Percentiles rank a stretch among this genome's conserved stretches.
Evolutionary conservation across 176 grass and related monocot species (phyloP).

Genomic region (Oryza punctata): DNA sequence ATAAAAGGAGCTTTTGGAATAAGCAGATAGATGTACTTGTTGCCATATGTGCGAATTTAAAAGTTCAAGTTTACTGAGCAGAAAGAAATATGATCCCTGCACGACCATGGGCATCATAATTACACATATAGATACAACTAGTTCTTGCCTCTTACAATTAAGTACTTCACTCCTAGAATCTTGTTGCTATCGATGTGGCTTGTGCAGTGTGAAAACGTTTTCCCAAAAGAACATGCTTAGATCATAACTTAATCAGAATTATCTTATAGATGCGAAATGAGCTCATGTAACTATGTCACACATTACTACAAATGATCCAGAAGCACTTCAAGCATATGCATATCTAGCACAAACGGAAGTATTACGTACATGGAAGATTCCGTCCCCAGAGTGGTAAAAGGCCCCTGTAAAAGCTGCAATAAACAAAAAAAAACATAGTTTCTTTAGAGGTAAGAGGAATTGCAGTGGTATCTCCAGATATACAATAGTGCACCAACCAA

Average conservation of each 20-base stretch:
- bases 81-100: not conserved
- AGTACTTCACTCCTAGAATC: not conserved
- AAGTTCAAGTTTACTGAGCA: constrained; percentile 3
- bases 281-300: not conserved
- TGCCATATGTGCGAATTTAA: not conserved
- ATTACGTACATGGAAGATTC: constrained; percentile 93
- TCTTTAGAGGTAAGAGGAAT: not conserved
- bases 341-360: not conserved
- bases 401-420: constrained; percentile 88
- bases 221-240: not conserved
- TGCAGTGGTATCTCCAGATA: constrained; percentile 18
- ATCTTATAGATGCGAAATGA: not conserved
- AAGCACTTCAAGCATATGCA: constrained; percentile 19
- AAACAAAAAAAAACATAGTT: constrained; percentile 23
- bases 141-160: not conserved
- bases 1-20: not conserved
- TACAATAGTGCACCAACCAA: not conserved
- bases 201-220: not conserved
- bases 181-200: not conserved
- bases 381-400: constrained; percentile 91
- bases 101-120: not conserved
- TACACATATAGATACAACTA: constrained; percentile 1
- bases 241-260: constrained; percentile 12
- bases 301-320: constrained; percentile 7
- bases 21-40: not conserved